Base-by-base conservation (phyloP, 164 flowering plant genomes). In the Annona squamosa region DNA sequence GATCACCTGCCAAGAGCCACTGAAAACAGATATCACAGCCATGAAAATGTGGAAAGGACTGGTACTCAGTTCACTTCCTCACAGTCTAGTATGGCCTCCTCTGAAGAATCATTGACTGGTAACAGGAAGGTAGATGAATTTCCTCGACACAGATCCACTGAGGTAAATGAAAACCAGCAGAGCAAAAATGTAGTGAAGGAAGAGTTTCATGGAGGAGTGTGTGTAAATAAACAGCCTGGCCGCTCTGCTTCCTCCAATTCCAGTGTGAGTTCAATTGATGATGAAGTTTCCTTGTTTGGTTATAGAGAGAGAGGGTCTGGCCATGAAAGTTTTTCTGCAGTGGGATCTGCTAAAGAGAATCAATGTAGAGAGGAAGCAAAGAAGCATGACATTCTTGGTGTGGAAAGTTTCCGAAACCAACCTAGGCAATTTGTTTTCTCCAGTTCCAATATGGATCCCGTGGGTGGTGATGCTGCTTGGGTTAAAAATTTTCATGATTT, bases 61-160 rank as follows among this genome's bases (percentile, higher is more conserved):
- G 71, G 79, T 83, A 71, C 72, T 65, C 73, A 9, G 48, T 76
- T 77, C 57, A 65, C 68, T 80, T 80, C 87, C 46, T 74, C 70
- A 43, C 78, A 77, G 65, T 74, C 78, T 18, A 71, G 46, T 66
- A 46, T 64, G 64, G 67, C 67, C 61, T 81, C 80, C 44, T 48
- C 65, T 70, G 73, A 76, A 68, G 78, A 81, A 18, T 48, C 19
- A 7, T 73, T 19, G 45, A 77, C 56, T 76, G 66, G 63, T 73
- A 18, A 18, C 62, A 74, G 71, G 70, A 75, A 45, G 43, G 66
- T 46, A 64, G 89, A 80, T 68, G 59, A 6, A 37, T 71, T 81
- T 81, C 71, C 78, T 74, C 87, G 67, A 67, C 77, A 61, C 48
- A 77, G 75, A 59, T 72, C 83, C 26, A 78, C 77, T 73, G 82